Evolutionary conservation across 1,284 basidiomycete genomes (phyloP).

Genomic region (Malassezia caprae): DNA sequence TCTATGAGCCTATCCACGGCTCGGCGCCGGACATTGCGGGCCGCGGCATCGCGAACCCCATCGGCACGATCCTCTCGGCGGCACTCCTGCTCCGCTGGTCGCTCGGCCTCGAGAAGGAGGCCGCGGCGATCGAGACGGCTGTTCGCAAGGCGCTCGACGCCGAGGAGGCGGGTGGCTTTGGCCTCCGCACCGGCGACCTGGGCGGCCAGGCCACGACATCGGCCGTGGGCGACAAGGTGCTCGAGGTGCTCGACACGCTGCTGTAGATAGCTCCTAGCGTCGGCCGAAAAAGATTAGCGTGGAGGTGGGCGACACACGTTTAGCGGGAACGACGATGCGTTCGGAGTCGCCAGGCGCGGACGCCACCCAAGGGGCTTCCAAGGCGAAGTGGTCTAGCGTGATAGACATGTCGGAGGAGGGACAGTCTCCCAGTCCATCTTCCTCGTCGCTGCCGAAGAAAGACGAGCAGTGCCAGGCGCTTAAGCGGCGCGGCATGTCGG

Average conservation of each 20-base stretch:
- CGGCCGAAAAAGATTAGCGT: background rate
- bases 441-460: background rate
- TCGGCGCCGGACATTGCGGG: conserved; percentile 88
- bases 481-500: background rate
- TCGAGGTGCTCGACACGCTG: conserved; percentile 63
- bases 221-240: conserved; percentile 74
- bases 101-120: conserved; percentile 65
- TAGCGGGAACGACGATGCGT: background rate
- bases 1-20: conserved; percentile 81
- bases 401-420: background rate
- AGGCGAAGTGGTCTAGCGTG: background rate
- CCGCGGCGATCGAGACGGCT: conserved; percentile 73
- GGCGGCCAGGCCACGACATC: conserved; percentile 66
- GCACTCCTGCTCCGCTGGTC: conserved; percentile 93
- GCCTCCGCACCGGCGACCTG: conserved; percentile 75
- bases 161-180: conserved; percentile 62
- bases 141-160: conserved; percentile 79
- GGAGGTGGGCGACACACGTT: background rate
- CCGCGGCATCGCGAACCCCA: conserved; percentile 86
- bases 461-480: background rate
- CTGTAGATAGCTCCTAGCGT: conserved; percentile 42
- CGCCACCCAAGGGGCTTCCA: background rate
- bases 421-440: background rate
- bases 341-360: background rate
- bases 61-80: conserved; percentile 91